Conservation (phyloP, 805 yeast genomes). For the Grigorovia transvaalensis region DNA sequence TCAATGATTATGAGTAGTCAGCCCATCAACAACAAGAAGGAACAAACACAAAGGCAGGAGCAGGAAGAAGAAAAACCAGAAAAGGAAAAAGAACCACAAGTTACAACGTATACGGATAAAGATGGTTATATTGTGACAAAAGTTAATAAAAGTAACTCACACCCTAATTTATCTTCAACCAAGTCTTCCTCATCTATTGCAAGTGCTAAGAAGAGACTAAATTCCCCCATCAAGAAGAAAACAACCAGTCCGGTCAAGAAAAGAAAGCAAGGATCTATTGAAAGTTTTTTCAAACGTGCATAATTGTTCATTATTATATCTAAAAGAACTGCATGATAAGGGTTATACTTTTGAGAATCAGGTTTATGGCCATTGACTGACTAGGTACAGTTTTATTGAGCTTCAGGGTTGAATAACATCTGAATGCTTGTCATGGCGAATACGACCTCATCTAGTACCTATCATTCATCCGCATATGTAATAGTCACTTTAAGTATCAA, state of each 20-base stretch:
- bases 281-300: conserved; percentile 23
- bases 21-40: neutral
- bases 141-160: conserved; percentile 2
- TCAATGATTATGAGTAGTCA: conserved; percentile 15
- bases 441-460: too few relatives aligned
- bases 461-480: too few relatives aligned
- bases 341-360: too few relatives aligned
- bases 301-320: neutral
- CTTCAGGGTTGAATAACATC: too few relatives aligned
- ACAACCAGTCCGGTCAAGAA: conserved; percentile 8
- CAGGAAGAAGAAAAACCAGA: conserved; percentile 1
- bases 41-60: neutral
- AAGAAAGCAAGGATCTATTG: conserved; percentile 25
- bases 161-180: too few relatives aligned
- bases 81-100: conserved; percentile 3
- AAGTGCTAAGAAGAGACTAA: neutral
- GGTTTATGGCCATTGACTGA: too few relatives aligned
- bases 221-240: conserved; percentile 9
- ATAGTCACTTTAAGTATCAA: too few relatives aligned
- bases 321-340: too few relatives aligned
- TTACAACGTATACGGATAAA: conserved; percentile 19
- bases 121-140: conserved; percentile 28
- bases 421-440: too few relatives aligned
- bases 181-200: neutral
- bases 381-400: too few relatives aligned